Conservation (phyloP, 306 rosid genomes). For the Castanea mollissima region DNA sequence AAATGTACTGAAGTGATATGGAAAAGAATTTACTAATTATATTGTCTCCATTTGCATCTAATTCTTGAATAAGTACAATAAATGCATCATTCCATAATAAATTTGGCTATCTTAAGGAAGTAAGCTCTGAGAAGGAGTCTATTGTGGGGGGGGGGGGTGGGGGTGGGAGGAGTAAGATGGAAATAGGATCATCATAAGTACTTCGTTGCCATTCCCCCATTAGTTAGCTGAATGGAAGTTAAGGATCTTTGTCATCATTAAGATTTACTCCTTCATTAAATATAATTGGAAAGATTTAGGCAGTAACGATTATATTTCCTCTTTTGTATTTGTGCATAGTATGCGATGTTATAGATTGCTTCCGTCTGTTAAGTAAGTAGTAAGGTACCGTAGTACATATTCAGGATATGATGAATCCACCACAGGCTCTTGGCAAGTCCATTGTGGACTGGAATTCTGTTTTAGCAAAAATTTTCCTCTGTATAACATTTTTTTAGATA, state of each 20-base stretch:
- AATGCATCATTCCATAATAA: background rate
- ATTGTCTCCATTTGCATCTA: background rate
- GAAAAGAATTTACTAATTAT: background rate
- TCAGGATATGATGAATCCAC: background rate
- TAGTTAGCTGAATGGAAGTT: background rate
- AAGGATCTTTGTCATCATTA: background rate
- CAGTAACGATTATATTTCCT: background rate
- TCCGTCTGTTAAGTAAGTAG: background rate
- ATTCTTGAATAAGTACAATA: background rate
- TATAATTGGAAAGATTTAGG: background rate
- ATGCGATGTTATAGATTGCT: background rate
- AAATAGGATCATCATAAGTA: background rate
- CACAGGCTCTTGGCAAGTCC: background rate
- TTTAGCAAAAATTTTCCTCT: background rate
- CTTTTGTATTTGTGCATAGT: background rate
- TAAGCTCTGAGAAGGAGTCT: background rate
- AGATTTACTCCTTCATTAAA: background rate
- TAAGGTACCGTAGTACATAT: background rate
- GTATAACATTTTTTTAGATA: background rate
- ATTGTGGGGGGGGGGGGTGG: no score
- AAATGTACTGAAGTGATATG: background rate
- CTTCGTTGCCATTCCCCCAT: background rate
- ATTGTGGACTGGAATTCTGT: background rate
- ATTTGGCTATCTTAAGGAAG: background rate
- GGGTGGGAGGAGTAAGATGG: background rate